Evolutionary conservation across 805 yeast species (phyloP).

Genomic region (Yarrowia yakushimensis): DNA sequence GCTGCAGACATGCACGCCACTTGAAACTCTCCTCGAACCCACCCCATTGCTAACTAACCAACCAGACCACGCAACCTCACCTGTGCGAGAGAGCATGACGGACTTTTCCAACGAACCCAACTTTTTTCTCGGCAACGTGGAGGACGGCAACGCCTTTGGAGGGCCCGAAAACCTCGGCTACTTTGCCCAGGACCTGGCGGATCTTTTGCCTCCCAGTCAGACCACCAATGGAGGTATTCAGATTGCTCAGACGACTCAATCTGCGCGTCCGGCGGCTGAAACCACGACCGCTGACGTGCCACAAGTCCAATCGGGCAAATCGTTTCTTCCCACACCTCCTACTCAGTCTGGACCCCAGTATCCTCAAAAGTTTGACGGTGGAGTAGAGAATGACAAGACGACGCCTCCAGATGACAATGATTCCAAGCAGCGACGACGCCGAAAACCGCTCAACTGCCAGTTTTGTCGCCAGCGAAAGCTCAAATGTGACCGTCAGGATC

Average conservation of each 20-base stretch:
- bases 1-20: too few relatives aligned
- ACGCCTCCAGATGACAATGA: background rate
- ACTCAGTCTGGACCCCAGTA: background rate
- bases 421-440: slow-evolving; percentile 31
- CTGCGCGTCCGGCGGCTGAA: background rate
- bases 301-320: background rate
- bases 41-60: too few relatives aligned
- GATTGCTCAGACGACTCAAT: background rate
- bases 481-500: slow-evolving; percentile 38
- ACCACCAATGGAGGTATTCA: background rate
- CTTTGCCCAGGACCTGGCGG: slow-evolving; percentile 14
- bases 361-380: background rate
- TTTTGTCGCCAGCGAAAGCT: slow-evolving; percentile 38
- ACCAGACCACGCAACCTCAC: background rate
- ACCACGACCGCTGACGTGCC: background rate
- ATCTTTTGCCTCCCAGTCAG: background rate
- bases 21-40: too few relatives aligned
- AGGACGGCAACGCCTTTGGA: background rate
- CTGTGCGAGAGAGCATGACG: too few relatives aligned
- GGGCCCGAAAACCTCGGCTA: slow-evolving; percentile 4
- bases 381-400: background rate
- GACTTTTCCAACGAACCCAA: background rate
- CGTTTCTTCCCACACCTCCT: background rate
- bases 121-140: background rate
- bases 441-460: slow-evolving; percentile 37